These are phyloP conservation scores for Eleusine coracana DNA, from an alignment of 176 grass and related monocot genomes.

Conservation along the genomic window DNA sequence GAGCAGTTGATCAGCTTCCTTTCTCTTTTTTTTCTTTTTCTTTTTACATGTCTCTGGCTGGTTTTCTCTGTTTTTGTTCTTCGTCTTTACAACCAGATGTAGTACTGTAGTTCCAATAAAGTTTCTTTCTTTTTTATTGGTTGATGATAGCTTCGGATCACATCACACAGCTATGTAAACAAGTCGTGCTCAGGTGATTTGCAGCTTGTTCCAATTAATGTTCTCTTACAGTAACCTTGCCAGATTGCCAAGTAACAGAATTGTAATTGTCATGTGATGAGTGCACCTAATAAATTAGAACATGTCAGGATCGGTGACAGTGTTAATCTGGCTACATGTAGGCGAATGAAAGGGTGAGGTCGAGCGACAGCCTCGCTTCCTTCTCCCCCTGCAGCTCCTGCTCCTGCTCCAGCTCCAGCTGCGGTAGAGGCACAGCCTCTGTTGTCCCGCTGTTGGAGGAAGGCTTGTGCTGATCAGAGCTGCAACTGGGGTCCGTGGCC, in stretches of 20 bases:
- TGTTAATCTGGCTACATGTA: slow-evolving; percentile 59
- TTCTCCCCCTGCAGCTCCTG: slow-evolving; percentile 27
- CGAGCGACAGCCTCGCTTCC: slow-evolving; percentile 46
- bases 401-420: slow-evolving; percentile 33
- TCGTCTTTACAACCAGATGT: slow-evolving; percentile 19
- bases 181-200: neutral
- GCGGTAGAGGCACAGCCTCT: slow-evolving; percentile 6
- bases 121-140: too few species aligned
- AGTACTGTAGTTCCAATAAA: neutral
- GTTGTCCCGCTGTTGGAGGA: slow-evolving; percentile 26
- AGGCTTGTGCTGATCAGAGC: slow-evolving; percentile 29
- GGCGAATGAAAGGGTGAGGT: slow-evolving; percentile 80
- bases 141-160: too few species aligned
- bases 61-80: neutral
- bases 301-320: neutral
- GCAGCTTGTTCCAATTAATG: slow-evolving; percentile 5
- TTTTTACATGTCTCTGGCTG: too few species aligned
- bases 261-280: neutral
- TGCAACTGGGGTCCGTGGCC: neutral
- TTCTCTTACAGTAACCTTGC: slow-evolving; percentile 23
- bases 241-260: slow-evolving; percentile 1
- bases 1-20: neutral
- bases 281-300: neutral
- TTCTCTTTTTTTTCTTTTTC: neutral
- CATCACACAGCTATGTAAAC: too few species aligned